A percentile compares a stretch with the other conserved stretches of the same genome.
phyloP scores from a whole-genome alignment of 2,329 filamentous ascomycete genomes.

The Septoria petroselini region DNA sequence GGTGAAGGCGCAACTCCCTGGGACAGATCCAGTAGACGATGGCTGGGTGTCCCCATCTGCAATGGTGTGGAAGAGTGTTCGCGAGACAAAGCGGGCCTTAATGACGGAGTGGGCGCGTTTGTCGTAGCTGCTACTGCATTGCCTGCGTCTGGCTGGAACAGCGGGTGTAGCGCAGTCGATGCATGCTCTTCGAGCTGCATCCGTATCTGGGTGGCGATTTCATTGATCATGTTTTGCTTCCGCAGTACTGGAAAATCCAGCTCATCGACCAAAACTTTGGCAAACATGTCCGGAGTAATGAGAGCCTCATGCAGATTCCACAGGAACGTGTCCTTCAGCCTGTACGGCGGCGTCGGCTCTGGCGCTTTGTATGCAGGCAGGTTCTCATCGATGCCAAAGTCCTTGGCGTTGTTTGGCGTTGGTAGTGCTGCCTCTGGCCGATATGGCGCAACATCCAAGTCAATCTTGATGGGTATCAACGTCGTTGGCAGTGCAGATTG shows the following conservation, averaged over 20 bases:
- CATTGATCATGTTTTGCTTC: conserved; percentile 61
- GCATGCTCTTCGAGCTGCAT: conserved; percentile 96
- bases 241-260: conserved; percentile 78
- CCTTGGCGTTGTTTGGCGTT: conserved; percentile 57
- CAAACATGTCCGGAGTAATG: conserved; percentile 93
- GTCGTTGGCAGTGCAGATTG: conserved; percentile 79
- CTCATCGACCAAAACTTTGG: conserved; percentile 84
- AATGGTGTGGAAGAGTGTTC: conserved; percentile 50
- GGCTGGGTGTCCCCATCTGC: conserved; percentile 31
- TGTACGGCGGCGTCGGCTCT: conserved; percentile 77
- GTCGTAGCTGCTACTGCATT: conserved; percentile 32
- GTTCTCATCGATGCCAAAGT: conserved; percentile 64
- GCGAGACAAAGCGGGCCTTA: conserved; percentile 46
- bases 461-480: conserved; percentile 92
- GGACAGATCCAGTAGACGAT: conserved; percentile 41
- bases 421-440: conserved; percentile 64
- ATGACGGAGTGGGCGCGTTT: conserved; percentile 34
- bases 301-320: conserved; percentile 97
- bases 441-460: conserved; percentile 83
- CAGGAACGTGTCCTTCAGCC: conserved; percentile 89
- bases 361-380: conserved; percentile 75
- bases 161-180: conserved; percentile 84
- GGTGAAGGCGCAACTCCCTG: conserved; percentile 45
- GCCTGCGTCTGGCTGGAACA: conserved; percentile 65
- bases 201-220: conserved; percentile 91